phyloP scores from a whole-genome alignment of 345 rosid species.

The Bruguiera parviflora region DNA sequence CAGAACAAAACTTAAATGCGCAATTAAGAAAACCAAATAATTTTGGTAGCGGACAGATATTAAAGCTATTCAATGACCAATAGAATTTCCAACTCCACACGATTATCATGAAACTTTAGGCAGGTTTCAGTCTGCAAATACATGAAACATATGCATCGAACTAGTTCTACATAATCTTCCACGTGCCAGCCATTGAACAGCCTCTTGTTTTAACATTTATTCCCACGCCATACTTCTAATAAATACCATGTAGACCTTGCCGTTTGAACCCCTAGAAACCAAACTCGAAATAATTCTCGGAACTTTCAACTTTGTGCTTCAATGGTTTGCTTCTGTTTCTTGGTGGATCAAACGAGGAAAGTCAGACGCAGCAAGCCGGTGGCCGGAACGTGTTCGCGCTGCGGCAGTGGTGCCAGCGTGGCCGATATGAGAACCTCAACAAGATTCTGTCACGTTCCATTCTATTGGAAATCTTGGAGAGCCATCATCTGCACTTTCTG shows the following conservation, averaged over 20 bases:
- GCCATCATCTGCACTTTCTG: conserved; percentile 70
- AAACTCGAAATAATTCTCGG: neutral
- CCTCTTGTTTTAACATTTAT: neutral
- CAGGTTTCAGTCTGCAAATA: conserved; percentile 4
- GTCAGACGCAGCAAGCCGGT: conserved; percentile 57
- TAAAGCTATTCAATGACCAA: too few species aligned
- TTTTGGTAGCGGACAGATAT: too few species aligned
- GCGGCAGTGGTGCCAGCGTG: conserved; percentile 58
- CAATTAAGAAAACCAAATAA: too few species aligned
- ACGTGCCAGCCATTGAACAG: conserved; percentile 2
- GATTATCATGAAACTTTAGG: neutral
- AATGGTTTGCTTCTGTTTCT: conserved; percentile 76
- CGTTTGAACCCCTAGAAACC: neutral
- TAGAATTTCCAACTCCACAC: conserved; percentile 1
- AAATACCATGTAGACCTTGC: neutral
- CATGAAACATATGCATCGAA: conserved; percentile 7
- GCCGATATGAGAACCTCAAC: conserved; percentile 68
- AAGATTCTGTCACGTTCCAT: conserved; percentile 57
- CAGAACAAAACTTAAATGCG: too few species aligned
- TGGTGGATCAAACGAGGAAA: conserved; percentile 63
- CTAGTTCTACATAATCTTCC: neutral
- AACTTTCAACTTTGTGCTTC: neutral
- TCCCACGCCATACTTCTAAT: too few species aligned
- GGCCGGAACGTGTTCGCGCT: conserved; percentile 63
- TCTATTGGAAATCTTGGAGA: conserved; percentile 63